Evolutionary conservation across 2,329 filamentous ascomycete genomes (phyloP), one percentile per base, ranked within the genome.

Genomic region (Xylariaceae sp.): DNA sequence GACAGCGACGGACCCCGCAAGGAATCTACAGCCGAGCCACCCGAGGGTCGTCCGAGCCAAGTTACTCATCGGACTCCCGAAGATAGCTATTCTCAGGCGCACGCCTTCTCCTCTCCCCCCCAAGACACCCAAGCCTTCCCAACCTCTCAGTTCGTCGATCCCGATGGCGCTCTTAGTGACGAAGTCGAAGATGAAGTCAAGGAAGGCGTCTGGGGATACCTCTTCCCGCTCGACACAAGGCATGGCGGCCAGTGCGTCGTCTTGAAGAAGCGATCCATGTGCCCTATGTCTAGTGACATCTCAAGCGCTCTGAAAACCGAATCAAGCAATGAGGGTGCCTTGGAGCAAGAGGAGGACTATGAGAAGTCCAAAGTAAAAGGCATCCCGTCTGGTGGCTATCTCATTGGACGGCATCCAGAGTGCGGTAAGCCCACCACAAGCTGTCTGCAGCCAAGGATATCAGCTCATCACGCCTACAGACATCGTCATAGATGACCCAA

Each of bases 161-260:
- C 86, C 3, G 80, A 88, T 22, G 72, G 80, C 47, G 78, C 80
- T 21, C 77, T 92, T 37, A 83, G 83, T 10, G 87, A 91, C 52
- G 89, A 95, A 45, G 87, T 94, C 4, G 80, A 91, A 52, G 87
- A 95, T 62, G 90, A 95, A 68, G 80, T 74, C 50, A 76, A 80
- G 37, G 87, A 95, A 64, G 89, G 89, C 7, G 89, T 97, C 1
- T 98, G 93, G 93, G 94, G 94, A 11, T 98, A 97, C 60, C 74
- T 98, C 5, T 80, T 95, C 43, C 89, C 92, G 2, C 71, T 95
- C 20, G 84, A 92, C 60, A 76, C 79, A 42, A 80, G 79, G 53
- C 82, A 85, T 48, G 84, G 67, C 43, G 84, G 67, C 69, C 86
- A 65, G 67, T 95, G 68, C 37, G 60, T 80, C 19, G 86, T 94